Percentiles rank a stretch among this genome's conserved stretches.
phyloP scores from a whole-genome alignment of 164 flowering plant species.

The Berberis vulgaris region DNA sequence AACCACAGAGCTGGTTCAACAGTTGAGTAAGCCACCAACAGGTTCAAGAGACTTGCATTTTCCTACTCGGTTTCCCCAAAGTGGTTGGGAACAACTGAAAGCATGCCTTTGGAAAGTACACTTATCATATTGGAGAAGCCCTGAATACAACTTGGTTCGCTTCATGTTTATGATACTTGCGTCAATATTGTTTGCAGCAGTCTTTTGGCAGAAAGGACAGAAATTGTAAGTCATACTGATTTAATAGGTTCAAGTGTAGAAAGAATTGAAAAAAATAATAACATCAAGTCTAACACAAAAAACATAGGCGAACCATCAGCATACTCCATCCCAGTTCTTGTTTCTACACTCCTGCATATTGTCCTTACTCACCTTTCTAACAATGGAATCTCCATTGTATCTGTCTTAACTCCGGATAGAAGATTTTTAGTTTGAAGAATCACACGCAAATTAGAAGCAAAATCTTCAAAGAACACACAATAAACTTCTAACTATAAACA shows the following conservation, averaged over 20 bases:
- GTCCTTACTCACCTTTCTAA: no score
- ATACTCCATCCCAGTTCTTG: background rate
- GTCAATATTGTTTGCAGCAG: background rate
- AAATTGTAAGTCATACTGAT: background rate
- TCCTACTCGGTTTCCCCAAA: background rate
- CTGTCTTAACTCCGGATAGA: no score
- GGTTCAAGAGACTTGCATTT: background rate
- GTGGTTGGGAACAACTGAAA: background rate
- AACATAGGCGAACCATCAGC: background rate
- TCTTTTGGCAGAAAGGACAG: background rate
- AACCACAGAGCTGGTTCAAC: background rate
- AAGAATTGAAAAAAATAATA: background rate
- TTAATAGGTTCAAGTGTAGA: background rate
- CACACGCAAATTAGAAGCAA: no score
- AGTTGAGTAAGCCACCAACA: background rate
- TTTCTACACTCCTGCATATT: background rate
- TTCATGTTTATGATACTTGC: background rate
- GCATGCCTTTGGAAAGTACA: background rate
- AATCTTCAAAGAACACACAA: no score
- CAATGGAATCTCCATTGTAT: no score
- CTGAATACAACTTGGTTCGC: conserved; percentile 1
- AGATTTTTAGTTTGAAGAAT: no score
- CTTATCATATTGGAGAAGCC: background rate
- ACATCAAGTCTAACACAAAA: background rate
- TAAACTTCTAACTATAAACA: no score